Conservation (phyloP, 495 filamentous ascomycete genomes). For the Aspergillus saccharolyticus region DNA sequence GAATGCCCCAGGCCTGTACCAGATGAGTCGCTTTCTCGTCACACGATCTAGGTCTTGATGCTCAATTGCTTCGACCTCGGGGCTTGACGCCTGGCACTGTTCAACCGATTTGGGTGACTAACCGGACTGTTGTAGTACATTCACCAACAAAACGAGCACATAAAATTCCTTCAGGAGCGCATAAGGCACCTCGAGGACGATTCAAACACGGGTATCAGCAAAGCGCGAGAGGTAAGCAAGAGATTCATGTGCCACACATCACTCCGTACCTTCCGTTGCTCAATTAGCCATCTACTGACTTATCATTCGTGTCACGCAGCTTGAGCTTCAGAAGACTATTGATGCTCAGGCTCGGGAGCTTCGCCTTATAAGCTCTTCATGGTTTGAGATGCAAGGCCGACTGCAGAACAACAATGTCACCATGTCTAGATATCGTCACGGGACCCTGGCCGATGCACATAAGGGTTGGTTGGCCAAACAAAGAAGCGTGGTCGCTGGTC, state of each 20-base stretch:
- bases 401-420: slow-evolving; percentile 86
- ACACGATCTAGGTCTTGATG: background rate
- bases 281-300: too few species aligned
- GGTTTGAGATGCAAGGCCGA: slow-evolving; percentile 82
- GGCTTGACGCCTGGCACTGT: background rate
- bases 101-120: background rate
- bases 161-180: slow-evolving; percentile 53
- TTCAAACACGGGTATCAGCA: slow-evolving; percentile 39
- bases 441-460: slow-evolving; percentile 66
- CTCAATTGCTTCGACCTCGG: background rate
- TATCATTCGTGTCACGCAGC: too few species aligned
- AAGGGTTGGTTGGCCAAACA: slow-evolving; percentile 91
- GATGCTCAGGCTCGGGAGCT: slow-evolving; percentile 74
- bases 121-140: slow-evolving; percentile 46
- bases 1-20: background rate
- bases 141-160: slow-evolving; percentile 54
- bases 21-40: background rate
- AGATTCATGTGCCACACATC: slow-evolving; percentile 6
- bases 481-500: slow-evolving; percentile 60
- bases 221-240: slow-evolving; percentile 48
- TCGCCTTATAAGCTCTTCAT: slow-evolving; percentile 78
- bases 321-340: slow-evolving; percentile 58
- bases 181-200: slow-evolving; percentile 49
- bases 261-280: too few species aligned
- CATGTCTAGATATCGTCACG: slow-evolving; percentile 40